A percentile compares a stretch with the other conserved stretches of the same genome.
phyloP scores from a whole-genome alignment of 495 filamentous ascomycete species.

The Neurospora sp. region DNA sequence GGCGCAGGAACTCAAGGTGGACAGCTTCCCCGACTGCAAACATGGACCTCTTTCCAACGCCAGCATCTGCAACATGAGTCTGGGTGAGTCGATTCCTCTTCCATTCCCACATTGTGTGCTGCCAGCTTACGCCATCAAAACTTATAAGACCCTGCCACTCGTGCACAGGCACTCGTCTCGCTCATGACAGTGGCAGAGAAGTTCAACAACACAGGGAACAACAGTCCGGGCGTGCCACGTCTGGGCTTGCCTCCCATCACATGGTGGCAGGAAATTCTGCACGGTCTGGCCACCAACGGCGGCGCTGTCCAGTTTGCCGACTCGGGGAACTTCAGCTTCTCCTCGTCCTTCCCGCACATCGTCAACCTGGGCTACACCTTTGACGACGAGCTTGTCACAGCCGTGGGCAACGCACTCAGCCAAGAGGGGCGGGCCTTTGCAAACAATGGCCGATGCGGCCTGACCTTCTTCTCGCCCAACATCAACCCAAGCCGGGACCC shows the following conservation, averaged over 20 bases:
- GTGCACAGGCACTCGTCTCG: slow-evolving; percentile 27
- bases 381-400: slow-evolving; percentile 27
- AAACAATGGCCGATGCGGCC: slow-evolving; percentile 42
- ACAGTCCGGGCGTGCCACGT: too few species aligned
- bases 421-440: slow-evolving; percentile 52
- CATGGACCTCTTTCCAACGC: too few species aligned
- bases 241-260: too few species aligned
- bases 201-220: slow-evolving; percentile 18
- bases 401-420: slow-evolving; percentile 29
- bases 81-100: too few species aligned
- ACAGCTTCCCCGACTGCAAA: too few species aligned
- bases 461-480: slow-evolving; percentile 52
- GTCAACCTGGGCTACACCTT: slow-evolving; percentile 30
- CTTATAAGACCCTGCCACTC: background rate
- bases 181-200: slow-evolving; percentile 32
- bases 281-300: too few species aligned
- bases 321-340: slow-evolving; percentile 21
- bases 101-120: too few species aligned
- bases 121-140: too few species aligned
- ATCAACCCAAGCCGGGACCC: slow-evolving; percentile 48
- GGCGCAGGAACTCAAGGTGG: too few species aligned
- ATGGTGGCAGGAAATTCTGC: too few species aligned
- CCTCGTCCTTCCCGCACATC: slow-evolving; percentile 32
- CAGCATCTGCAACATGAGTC: too few species aligned
- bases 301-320: slow-evolving; percentile 10